Base-by-base conservation (phyloP, 208 protist species). In the Trypanosoma mega region DNA sequence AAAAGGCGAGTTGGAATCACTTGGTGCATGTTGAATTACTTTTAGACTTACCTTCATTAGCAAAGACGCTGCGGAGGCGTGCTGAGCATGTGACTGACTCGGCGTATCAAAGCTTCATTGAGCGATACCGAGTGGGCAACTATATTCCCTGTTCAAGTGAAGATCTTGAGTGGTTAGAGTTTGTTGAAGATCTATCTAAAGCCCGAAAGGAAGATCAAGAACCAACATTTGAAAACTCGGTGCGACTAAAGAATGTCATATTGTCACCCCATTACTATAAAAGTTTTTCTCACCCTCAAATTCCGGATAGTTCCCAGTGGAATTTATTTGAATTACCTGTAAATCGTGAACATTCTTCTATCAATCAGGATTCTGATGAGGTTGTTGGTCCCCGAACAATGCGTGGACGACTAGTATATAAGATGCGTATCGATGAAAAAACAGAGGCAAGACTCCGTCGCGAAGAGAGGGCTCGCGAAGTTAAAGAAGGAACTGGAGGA, bases 71-170 rank as follows among this genome's bases (percentile, higher is more conserved):
- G 5, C 34, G 46, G 36, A 70, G 87, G 21, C 63, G 82, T 20
- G 37, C 60, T 7, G 76, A 89, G 58, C 54, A 24, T 3, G 55
- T 14, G n/a, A 48, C 16, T 33, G 51, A 75, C 16, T 81, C 87
- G 56, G 60, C 81, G 8, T 64, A 78, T 14, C 59, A 60, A 30
- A 63, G 46, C 2, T 63, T 90, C 51, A 54, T 77, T 31, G 75
- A 91, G 23, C 53, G 70, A 48, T 89, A 80, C 53, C 69, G 79
- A 11, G 87, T 94, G 2, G 87, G 87, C n/a, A 68, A 66, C 56
- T 90, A 85, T 48, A 60, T 80, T 26, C 83, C 87, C 2, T 91
- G 87, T 58, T 74, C 73, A 36, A 52, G 66, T 36, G 45, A 43
- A 7, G 75, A 78, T 34, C 51, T 81, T 49, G 43, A 72, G 27